These are phyloP conservation scores for Sphaceloma murrayae DNA, from an alignment of 2,329 filamentous ascomycete genomes.

Conservation along the genomic window DNA sequence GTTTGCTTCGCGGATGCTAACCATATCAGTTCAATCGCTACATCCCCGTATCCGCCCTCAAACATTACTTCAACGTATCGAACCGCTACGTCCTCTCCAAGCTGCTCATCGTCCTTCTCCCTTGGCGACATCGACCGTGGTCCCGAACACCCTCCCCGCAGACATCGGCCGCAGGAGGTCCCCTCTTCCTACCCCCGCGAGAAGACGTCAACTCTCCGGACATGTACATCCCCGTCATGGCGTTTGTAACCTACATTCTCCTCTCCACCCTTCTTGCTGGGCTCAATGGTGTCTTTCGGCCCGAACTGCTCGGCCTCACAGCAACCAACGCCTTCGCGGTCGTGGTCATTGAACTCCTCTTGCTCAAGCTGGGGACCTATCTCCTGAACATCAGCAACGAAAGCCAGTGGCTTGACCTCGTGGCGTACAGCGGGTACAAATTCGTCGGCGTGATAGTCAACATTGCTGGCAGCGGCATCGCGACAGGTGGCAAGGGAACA, in stretches of 20 bases:
- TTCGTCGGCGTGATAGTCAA: constrained; percentile 95
- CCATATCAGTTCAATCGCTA: constrained; percentile 59
- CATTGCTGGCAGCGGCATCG: constrained; percentile 65
- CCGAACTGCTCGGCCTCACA: constrained; percentile 82
- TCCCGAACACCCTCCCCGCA: constrained; percentile 72
- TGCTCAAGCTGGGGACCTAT: constrained; percentile 86
- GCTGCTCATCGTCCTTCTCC: constrained; percentile 85
- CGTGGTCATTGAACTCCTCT: constrained; percentile 78
- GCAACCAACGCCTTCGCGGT: constrained; percentile 76
- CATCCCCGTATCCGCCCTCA: constrained; percentile 83
- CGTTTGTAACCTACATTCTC: constrained; percentile 92
- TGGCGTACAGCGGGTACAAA: constrained; percentile 97
- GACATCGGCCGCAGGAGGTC: constrained; percentile 42
- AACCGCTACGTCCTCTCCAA: constrained; percentile 96
- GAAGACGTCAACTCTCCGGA: constrained; percentile 97
- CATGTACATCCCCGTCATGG: constrained; percentile 99
- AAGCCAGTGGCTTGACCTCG: constrained; percentile 82
- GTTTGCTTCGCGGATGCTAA: too few relatives aligned
- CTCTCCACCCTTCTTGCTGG: constrained; percentile 85
- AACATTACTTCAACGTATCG: constrained; percentile 99
- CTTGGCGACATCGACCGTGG: constrained; percentile 97
- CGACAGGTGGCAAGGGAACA: constrained; percentile 70
- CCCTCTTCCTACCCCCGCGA: constrained; percentile 78
- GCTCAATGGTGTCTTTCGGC: constrained; percentile 82
- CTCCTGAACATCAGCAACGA: constrained; percentile 89